Evolutionary conservation across 805 yeast species (phyloP).

Genomic region (Candida morakotiae): DNA sequence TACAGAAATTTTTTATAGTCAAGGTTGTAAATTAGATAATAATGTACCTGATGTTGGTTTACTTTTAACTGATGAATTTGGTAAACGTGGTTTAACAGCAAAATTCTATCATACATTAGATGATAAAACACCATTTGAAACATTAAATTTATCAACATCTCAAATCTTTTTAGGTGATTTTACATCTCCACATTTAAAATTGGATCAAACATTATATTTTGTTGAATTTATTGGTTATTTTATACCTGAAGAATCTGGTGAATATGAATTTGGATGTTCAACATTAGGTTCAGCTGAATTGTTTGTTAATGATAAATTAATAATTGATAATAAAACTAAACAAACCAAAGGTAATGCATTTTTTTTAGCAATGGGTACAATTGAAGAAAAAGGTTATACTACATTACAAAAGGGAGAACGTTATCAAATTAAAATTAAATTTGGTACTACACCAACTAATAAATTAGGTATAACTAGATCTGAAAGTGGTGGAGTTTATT

Average conservation of each 20-base stretch:
- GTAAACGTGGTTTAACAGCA: constrained; percentile 19
- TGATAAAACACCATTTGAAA: constrained; percentile 15
- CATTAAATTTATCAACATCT: constrained; percentile 14
- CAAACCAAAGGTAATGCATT: constrained; percentile 46
- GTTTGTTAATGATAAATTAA: constrained; percentile 46
- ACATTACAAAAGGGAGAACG: constrained; percentile 39
- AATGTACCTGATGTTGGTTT: constrained; percentile 24
- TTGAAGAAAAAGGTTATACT: constrained; percentile 40
- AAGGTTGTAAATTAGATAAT: constrained; percentile 30
- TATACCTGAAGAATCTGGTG: constrained; percentile 43
- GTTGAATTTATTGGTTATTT: constrained; percentile 42
- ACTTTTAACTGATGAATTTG: constrained; percentile 18
- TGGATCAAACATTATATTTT: constrained; percentile 28
- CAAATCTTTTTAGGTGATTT: constrained; percentile 18
- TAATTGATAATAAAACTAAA: constrained; percentile 52
- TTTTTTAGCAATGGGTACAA: constrained; percentile 48
- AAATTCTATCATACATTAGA: constrained; percentile 14
- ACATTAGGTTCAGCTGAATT: constrained; percentile 54
- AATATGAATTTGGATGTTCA: constrained; percentile 48
- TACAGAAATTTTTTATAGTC: constrained; percentile 20
- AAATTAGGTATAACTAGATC: constrained; percentile 12
- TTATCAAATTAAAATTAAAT: constrained; percentile 45
- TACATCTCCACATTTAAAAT: constrained; percentile 15
- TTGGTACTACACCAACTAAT: constrained; percentile 30
- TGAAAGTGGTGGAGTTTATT: constrained; percentile 19